Evolutionary conservation across 176 grass and related monocot species (phyloP).

Genomic region (Eragrostis nindensis): DNA sequence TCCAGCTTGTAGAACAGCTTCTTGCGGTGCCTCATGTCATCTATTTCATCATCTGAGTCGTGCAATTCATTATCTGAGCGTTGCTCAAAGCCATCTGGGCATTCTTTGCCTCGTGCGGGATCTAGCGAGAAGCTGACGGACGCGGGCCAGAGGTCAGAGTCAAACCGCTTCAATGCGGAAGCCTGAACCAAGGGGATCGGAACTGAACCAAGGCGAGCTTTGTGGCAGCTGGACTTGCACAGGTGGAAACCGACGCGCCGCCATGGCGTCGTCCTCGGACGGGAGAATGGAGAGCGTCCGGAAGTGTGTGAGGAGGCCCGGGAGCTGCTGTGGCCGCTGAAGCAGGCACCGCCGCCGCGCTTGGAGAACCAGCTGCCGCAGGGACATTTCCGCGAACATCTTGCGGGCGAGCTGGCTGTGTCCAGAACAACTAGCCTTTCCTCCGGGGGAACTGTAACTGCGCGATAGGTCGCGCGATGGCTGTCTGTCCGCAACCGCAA

Average conservation of each 20-base stretch:
- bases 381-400: slow-evolving; percentile 37
- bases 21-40: slow-evolving; percentile 67
- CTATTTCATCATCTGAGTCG: slow-evolving; percentile 61
- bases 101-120: background rate
- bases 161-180: slow-evolving; percentile 50
- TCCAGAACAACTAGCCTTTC: no score
- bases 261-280: background rate
- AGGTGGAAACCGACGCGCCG: background rate
- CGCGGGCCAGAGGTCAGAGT: slow-evolving; percentile 49
- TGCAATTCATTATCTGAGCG: slow-evolving; percentile 16
- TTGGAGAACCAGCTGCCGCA: slow-evolving; percentile 30
- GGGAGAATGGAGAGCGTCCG: slow-evolving; percentile 1
- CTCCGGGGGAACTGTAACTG: background rate
- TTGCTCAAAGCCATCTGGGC: slow-evolving; percentile 20
- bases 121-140: slow-evolving; percentile 20
- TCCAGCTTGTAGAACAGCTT: slow-evolving; percentile 74
- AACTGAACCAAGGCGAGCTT: slow-evolving; percentile 21
- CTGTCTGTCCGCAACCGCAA: no score
- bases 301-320: background rate
- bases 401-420: background rate
- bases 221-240: background rate
- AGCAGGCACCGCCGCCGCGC: background rate
- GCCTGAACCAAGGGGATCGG: slow-evolving; percentile 23
- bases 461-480: no score
- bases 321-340: background rate